Base-by-base conservation (phyloP, 305 asterid genomes). In the Fraxinus platypoda region DNA sequence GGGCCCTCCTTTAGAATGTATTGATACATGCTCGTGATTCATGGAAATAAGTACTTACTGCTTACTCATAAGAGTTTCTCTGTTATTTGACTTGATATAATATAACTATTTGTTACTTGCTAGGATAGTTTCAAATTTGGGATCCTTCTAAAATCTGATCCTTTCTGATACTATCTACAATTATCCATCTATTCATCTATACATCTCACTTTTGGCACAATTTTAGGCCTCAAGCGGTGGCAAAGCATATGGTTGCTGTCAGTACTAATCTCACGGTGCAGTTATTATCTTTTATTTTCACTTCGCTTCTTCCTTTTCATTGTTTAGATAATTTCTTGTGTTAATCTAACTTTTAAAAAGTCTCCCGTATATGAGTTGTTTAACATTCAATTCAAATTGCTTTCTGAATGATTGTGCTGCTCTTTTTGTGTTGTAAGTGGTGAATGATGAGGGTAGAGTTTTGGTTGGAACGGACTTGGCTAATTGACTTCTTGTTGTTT, bases 201-300 rank as follows among this genome's bases (percentile, higher is more conserved):
- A 30, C 43, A n/a, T 83, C 71, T 75, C 83, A 82, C 81, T 80
- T 72, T 77, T 28, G 28, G 41, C 79, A n/a, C 81, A 41, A 82
- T 83, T 84, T 46, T 85, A 94, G 99, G 89, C 97, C 97, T 38
- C 87, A 90, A 88, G 99, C 99, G 25, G 99, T 97, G 75, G 91
- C 98, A 17, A 97, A 94, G 91, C 99, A 97, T 89, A 97, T 97
- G 99, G 98, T 97, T 81, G 98, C 98, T 84, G 98, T 97, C 87
- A 97, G 99, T 89, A 97, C 99, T 85, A 97, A 97, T 88, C 92
- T 97, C 85, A 86, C 88, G 86, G 99, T 97, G 85, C 81, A 82
- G 35, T 25, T 66, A 73, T 84, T 68, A 74, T 87, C 86, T 82
- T 80, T 71, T 88, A 81, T 38, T 74, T 25, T 75, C 74, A 74